Conservation (phyloP, 805 yeast species). For the Suhomyces tanzawaensis region DNA sequence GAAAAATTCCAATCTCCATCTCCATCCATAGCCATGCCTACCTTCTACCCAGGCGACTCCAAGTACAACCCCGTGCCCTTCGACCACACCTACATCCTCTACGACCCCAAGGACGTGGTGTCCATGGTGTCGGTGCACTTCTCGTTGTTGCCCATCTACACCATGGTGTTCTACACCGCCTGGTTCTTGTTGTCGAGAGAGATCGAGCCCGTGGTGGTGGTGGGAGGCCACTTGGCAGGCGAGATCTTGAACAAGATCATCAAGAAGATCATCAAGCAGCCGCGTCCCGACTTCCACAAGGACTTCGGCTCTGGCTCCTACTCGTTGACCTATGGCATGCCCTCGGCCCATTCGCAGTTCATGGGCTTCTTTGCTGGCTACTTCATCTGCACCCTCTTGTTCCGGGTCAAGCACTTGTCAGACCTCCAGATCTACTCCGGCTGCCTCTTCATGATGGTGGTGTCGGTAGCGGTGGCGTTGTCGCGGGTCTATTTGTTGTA, state of each 20-base stretch:
- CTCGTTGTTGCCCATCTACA: slow-evolving; percentile 76
- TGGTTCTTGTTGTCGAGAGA: slow-evolving; percentile 84
- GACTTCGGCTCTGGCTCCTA: slow-evolving; percentile 44
- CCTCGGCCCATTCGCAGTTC: slow-evolving; percentile 94
- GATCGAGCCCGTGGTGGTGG: slow-evolving; percentile 77
- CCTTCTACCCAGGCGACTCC: slow-evolving; percentile 12
- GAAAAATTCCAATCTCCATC: no score
- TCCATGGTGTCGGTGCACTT: slow-evolving; percentile 65
- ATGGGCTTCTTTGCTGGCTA: slow-evolving; percentile 81
- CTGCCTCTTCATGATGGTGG: slow-evolving; percentile 20
- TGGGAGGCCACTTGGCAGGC: slow-evolving; percentile 80
- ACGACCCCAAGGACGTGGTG: slow-evolving; percentile 61
- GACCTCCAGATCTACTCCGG: slow-evolving; percentile 26
- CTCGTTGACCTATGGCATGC: slow-evolving; percentile 86
- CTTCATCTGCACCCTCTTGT: slow-evolving; percentile 43
- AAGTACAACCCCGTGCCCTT: slow-evolving; percentile 51
- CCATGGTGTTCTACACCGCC: slow-evolving; percentile 75
- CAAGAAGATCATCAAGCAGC: slow-evolving; percentile 62
- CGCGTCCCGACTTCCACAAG: slow-evolving; percentile 64
- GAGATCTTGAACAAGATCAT: slow-evolving; percentile 70
- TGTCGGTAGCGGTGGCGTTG: slow-evolving; percentile 48
- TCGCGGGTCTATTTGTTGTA: slow-evolving; percentile 79
- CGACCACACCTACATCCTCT: slow-evolving; percentile 83
- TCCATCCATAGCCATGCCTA: slow-evolving; percentile 18
- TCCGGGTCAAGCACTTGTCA: slow-evolving; percentile 38